These are phyloP conservation scores for Talaromyces stipitatus DNA, from an alignment of 495 filamentous ascomycete species.

Conservation along the genomic window DNA sequence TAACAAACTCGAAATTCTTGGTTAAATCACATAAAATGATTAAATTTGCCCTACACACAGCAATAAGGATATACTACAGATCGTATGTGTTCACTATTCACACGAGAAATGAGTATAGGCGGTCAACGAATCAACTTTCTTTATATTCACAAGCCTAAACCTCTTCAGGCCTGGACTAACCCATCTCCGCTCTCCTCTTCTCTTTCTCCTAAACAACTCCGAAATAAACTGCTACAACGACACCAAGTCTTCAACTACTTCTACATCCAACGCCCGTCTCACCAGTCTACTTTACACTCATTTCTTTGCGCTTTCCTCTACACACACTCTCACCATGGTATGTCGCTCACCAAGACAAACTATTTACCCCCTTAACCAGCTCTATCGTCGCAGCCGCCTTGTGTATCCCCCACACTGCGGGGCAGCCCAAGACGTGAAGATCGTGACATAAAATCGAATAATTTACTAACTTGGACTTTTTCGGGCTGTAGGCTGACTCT, in stretches of 20 bases:
- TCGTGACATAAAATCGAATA: neutral
- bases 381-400: neutral
- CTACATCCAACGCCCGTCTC: neutral
- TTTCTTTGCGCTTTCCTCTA: neutral
- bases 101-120: neutral
- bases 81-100: too few relatives aligned
- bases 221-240: neutral
- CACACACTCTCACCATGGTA: slow-evolving; percentile 25
- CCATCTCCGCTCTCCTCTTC: neutral
- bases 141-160: neutral
- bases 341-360: slow-evolving; percentile 3
- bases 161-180: neutral
- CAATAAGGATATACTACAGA: too few relatives aligned
- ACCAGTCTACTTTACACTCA: neutral
- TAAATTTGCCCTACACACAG: too few relatives aligned
- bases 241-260: neutral
- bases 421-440: slow-evolving; percentile 17
- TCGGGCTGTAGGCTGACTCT: slow-evolving; percentile 71
- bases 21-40: too few relatives aligned
- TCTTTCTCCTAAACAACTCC: neutral
- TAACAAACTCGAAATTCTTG: neutral
- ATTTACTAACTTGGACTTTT: neutral
- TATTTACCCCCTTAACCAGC: neutral
- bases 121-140: neutral
- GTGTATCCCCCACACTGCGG: slow-evolving; percentile 30